Conservation (phyloP, 768 basidiomycete genomes). For the Leccinum barrowsii region DNA sequence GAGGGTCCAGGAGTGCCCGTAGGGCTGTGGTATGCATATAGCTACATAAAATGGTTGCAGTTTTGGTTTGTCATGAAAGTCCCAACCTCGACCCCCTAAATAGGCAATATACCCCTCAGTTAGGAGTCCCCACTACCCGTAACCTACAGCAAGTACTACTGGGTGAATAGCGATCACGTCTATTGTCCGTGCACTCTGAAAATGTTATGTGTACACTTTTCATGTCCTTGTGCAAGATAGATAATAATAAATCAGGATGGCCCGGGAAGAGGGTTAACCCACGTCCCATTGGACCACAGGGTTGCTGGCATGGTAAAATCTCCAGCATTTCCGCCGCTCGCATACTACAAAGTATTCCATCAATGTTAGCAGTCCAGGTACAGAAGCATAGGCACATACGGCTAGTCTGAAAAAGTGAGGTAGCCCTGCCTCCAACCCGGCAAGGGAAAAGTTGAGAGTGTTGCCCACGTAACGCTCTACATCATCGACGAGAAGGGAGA, state of each 20-base stretch:
- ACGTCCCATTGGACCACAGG: constrained; percentile 77
- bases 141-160: background rate
- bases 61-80: too few species aligned
- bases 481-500: constrained; percentile 79
- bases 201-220: background rate
- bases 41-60: too few species aligned
- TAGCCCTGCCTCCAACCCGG: constrained; percentile 51
- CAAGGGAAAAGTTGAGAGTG: constrained; percentile 69
- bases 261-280: constrained; percentile 72
- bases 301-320: constrained; percentile 82
- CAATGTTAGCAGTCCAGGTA: constrained; percentile 1
- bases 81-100: too few species aligned
- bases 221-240: background rate
- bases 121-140: background rate
- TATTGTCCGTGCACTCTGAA: background rate
- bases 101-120: too few species aligned
- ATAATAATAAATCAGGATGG: constrained; percentile 38
- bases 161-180: background rate
- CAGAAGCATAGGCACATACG: constrained; percentile 39
- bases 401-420: constrained; percentile 81
- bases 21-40: too few species aligned
- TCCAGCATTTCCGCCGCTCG: constrained; percentile 44
- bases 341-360: constrained; percentile 39
- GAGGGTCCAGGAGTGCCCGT: too few species aligned
- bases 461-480: constrained; percentile 75